Evolutionary conservation across 208 protist species (phyloP), one percentile per base, ranked within the genome.

Genomic region (Novymonas esmeraldas): DNA sequence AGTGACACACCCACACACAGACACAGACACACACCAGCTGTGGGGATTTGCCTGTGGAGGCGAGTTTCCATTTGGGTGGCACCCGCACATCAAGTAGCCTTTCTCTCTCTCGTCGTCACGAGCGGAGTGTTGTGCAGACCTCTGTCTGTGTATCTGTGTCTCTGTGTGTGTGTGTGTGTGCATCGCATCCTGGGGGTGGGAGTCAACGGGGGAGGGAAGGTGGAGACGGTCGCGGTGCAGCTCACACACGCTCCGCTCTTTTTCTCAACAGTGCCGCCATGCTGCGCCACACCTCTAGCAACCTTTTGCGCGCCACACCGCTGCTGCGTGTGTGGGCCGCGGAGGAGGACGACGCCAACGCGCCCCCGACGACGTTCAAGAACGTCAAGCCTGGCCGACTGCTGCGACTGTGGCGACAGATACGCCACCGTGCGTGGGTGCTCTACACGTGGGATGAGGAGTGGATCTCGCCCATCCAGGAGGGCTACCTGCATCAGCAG

Each of bases 381-480:
- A 96, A 96, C 49, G 90, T 96, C 31, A 93, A 93, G 75, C 90
- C 90, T 0, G 88, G 88, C 18, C 67, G 70, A 2, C 59, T 96
- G 38, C 78, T 96, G 64, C 83, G 90, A 16, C 81, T 90, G 60
- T 94, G 90, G 88, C 81, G 90, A 0, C 90, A 96, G 70, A 84
- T 96, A 34, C 88, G 90, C 14, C 90, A 96, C 38, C 87, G 90
- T 20, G 70, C 86, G 42, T 96, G 90, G 86, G 71, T 96, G 0
- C 48, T 79, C 28, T 96, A 81, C 73, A 92, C 86, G 34, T 93
- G 86, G 87, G 90, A 96, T 70, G 90, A 96, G 79, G 90, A 96
- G 66, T 93, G 81, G 84, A 76, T 76, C 16, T 87, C 84, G 11
- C 90, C 87, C 2, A 81, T 68, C 3, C 73, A 78, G 54, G 90